phyloP scores from a whole-genome alignment of 108 stramenopile genomes.

The Nitzschia sp. region DNA sequence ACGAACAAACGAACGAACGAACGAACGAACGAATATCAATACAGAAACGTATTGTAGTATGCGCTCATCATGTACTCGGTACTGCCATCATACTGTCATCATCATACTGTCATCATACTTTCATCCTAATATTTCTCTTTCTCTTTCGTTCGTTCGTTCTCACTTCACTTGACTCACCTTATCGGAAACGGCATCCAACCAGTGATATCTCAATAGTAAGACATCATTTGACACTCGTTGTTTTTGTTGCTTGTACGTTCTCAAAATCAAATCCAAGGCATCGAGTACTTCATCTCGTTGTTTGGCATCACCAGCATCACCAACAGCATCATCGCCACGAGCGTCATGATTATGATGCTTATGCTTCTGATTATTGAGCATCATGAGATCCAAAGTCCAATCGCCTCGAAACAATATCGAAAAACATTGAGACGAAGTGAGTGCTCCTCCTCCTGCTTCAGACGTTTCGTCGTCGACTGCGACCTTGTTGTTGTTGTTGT shows the following conservation, averaged over 20 bases:
- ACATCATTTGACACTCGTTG: slow-evolving; percentile 76
- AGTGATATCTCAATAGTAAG: slow-evolving; percentile 72
- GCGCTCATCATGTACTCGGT: too few species aligned
- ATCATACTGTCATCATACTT: too few species aligned
- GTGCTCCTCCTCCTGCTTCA: too few species aligned
- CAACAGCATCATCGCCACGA: too few species aligned
- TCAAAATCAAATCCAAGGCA: slow-evolving; percentile 57
- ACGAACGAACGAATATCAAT: too few species aligned
- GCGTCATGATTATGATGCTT: neutral
- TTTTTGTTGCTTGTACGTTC: slow-evolving; percentile 63
- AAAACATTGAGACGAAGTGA: slow-evolving; percentile 67
- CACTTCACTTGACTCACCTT: slow-evolving; percentile 24
- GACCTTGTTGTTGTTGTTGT: neutral
- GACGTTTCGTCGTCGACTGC: slow-evolving; percentile 1
- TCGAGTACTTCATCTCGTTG: slow-evolving; percentile 70
- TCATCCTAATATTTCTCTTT: too few species aligned
- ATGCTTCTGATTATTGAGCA: slow-evolving; percentile 30
- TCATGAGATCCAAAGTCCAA: slow-evolving; percentile 79
- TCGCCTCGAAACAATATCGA: slow-evolving; percentile 81
- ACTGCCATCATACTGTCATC: too few species aligned
- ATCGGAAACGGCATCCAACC: slow-evolving; percentile 58
- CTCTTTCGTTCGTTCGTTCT: neutral
- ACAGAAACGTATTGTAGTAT: too few species aligned
- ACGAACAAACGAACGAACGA: too few species aligned
- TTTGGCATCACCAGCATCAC: too few species aligned